phyloP scores from a whole-genome alignment of 768 basidiomycete genomes.

The Leccinum uliginosum region DNA sequence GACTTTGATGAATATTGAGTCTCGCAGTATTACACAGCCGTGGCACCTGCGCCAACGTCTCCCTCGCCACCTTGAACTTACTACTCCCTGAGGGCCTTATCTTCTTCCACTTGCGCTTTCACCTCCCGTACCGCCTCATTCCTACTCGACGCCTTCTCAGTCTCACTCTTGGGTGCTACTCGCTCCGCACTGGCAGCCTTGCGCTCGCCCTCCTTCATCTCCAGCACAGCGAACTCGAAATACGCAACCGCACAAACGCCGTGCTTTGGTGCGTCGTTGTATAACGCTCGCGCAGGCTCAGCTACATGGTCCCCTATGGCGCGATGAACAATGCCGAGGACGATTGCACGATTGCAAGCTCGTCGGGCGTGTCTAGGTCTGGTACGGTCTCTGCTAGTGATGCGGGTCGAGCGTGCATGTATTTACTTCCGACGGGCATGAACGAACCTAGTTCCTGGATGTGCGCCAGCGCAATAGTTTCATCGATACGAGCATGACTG shows the following conservation, averaged over 20 bases:
- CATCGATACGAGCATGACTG: slow-evolving; percentile 57
- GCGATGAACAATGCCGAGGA: slow-evolving; percentile 65
- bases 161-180: slow-evolving; percentile 23
- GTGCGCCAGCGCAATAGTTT: slow-evolving; percentile 51
- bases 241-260: slow-evolving; percentile 54
- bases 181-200: slow-evolving; percentile 26
- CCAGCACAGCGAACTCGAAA: slow-evolving; percentile 68
- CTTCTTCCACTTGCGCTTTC: background rate
- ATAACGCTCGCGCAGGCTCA: slow-evolving; percentile 44
- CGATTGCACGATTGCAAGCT: slow-evolving; percentile 63
- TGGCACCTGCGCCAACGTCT: slow-evolving; percentile 51
- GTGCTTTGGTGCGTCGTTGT: slow-evolving; percentile 47
- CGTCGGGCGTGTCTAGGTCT: slow-evolving; percentile 67
- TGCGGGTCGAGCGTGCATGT: slow-evolving; percentile 13
- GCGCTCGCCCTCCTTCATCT: slow-evolving; percentile 56
- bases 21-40: too few species aligned
- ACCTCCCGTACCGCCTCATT: too few species aligned
- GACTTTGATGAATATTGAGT: too few species aligned
- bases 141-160: too few species aligned
- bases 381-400: background rate
- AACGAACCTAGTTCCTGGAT: slow-evolving; percentile 50
- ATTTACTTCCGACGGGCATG: slow-evolving; percentile 39
- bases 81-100: slow-evolving; percentile 9
- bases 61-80: slow-evolving; percentile 44
- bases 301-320: slow-evolving; percentile 44